Evolutionary conservation across 345 rosid genomes (phyloP).

Genomic region (Lumnitzera littorea): DNA sequence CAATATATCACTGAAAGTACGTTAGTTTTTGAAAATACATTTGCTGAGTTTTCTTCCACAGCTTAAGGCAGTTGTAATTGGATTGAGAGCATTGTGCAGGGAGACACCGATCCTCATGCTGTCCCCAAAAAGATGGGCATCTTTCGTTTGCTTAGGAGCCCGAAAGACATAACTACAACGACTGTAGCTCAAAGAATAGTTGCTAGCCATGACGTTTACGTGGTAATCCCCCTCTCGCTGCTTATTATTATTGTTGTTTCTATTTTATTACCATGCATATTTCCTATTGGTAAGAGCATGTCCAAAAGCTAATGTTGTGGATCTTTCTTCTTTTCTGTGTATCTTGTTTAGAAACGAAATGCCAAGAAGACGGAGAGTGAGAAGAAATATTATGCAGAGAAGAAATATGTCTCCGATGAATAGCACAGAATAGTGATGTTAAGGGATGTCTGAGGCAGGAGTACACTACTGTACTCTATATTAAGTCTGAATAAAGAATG

Average conservation of each 20-base stretch:
- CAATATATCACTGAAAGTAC: slow-evolving; percentile 30
- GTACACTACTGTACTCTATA: too few species aligned
- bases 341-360: slow-evolving; percentile 15
- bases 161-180: slow-evolving; percentile 62
- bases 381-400: slow-evolving; percentile 21
- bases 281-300: background rate
- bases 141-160: slow-evolving; percentile 65
- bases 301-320: too few species aligned
- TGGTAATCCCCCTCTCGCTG: slow-evolving; percentile 23
- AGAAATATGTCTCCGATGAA: slow-evolving; percentile 17
- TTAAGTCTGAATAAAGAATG: too few species aligned
- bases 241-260: too few species aligned
- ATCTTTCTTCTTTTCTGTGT: background rate
- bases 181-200: slow-evolving; percentile 76
- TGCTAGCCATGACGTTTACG: slow-evolving; percentile 74
- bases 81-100: slow-evolving; percentile 27
- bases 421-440: background rate
- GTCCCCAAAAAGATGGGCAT: slow-evolving; percentile 76
- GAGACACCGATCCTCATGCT: slow-evolving; percentile 57
- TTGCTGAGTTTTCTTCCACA: background rate
- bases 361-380: slow-evolving; percentile 21
- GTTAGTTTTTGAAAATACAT: slow-evolving; percentile 9
- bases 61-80: too few species aligned
- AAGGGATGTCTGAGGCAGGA: too few species aligned
- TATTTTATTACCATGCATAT: too few species aligned